Base-by-base conservation (phyloP, 192 early-diverging fungal genomes). In the Coemansia sp. region DNA sequence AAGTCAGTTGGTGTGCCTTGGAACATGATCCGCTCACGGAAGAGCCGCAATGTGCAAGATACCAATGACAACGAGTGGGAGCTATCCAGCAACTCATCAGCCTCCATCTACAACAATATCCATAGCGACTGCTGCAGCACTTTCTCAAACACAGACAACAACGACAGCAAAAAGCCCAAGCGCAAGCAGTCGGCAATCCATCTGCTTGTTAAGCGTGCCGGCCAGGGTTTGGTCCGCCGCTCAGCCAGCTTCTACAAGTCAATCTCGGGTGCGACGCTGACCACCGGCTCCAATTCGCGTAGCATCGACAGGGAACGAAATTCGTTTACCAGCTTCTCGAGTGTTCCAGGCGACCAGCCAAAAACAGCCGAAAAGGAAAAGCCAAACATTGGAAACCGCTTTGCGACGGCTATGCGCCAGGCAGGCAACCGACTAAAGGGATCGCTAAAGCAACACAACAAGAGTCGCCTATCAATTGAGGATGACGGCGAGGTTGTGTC, bases 181-280 rank as follows among this genome's bases (percentile, higher is more conserved):
- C 76, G 61, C 60, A 79, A 79, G 64, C 64, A 59, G 4, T 79
- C 76, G 13, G 38, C 53, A 14, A 59, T 80, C 41, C 67, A 74
- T n/a, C 49, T 68, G 27, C 53, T 81, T 62, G 73, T 74, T 18
- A 81, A 68, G 64, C 73, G 73, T 35, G 78, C 78, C 1, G 68
- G 78, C 12, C 64, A 62, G 22, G 65, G 73, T 13, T 62, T 81
- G 32, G 57, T 81, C 7, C 72, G 78, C 19, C 72, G 68, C 50
- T 81, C 78, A 4, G 59, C 73, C 64, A 81, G 78, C 59, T 68
- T 81, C 37, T 81, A 57, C 73, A 74, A 71, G 38, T 52, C 61
- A 8, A 48, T 71, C 41, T 66, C 72, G 10, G 67, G 71, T 14
- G n/a, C 70, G 0, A n/a, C 54, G 5, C 14, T 26, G 24, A 10